phyloP scores from a whole-genome alignment of 208 protist species.

The Trypanosoma rangeli region DNA sequence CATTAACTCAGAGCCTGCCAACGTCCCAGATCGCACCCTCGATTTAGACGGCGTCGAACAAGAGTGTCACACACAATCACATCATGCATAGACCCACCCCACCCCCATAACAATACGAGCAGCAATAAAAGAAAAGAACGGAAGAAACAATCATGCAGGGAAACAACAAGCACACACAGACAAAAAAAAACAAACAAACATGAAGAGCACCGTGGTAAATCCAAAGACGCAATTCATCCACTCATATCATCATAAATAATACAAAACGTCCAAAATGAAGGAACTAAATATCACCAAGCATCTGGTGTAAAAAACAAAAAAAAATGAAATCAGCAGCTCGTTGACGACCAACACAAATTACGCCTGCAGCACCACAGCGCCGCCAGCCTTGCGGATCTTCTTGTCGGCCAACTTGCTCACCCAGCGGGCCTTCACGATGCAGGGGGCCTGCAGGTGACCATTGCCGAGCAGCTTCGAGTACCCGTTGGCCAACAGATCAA shows the following conservation, averaged over 20 bases:
- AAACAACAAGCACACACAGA: too few relatives aligned
- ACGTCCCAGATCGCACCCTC: too few relatives aligned
- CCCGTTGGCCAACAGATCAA: conserved; percentile 97
- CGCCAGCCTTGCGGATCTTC: conserved; percentile 99
- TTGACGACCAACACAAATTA: conserved; percentile 50
- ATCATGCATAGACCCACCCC: too few relatives aligned
- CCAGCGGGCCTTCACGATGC: conserved; percentile 99
- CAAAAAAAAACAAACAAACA: too few relatives aligned
- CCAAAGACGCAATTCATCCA: too few relatives aligned
- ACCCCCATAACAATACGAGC: too few relatives aligned
- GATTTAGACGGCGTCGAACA: too few relatives aligned
- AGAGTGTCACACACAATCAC: conserved; percentile 7
- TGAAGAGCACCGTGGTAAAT: too few relatives aligned
- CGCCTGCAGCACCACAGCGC: conserved; percentile 97
- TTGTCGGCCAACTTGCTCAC: conserved; percentile 98
- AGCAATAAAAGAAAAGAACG: too few relatives aligned
- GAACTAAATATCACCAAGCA: conserved; percentile 15
- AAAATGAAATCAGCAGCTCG: conserved; percentile 8
- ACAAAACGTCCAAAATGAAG: conserved; percentile 1
- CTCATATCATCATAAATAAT: too few relatives aligned
- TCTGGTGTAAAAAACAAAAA: conserved; percentile 19
- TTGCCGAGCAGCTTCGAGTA: conserved; percentile 99
- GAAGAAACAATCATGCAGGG: too few relatives aligned
- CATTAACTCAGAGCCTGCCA: too few relatives aligned
- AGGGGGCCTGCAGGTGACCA: conserved; percentile 97